Evolutionary conservation across 495 filamentous ascomycete species (phyloP).

Genomic region (Daldinia grandis): DNA sequence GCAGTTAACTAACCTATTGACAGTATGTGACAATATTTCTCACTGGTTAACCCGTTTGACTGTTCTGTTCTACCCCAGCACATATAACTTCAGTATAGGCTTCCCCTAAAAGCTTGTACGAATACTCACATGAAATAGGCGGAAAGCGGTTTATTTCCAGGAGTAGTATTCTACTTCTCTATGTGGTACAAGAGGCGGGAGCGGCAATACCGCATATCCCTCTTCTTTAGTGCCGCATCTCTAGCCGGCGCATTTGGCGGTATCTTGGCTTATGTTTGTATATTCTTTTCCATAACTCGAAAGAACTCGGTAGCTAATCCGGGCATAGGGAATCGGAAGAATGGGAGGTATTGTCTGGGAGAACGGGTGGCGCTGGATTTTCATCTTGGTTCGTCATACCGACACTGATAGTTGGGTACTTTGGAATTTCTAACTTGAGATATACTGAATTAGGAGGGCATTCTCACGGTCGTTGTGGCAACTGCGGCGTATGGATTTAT

Average conservation of each 20-base stretch:
- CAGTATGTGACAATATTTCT: constrained; percentile 27
- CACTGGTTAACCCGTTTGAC: not conserved
- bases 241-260: constrained; percentile 84
- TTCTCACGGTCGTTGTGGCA: constrained; percentile 71
- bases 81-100: not conserved
- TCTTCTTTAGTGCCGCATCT: constrained; percentile 79
- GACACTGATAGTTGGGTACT: not conserved
- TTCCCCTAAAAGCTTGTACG: constrained; percentile 44
- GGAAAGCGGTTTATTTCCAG: constrained; percentile 71
- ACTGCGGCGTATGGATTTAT: constrained; percentile 72
- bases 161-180: constrained; percentile 83
- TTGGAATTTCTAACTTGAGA: constrained; percentile 17
- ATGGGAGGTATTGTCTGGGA: constrained; percentile 71
- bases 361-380: constrained; percentile 86
- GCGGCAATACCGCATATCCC: constrained; percentile 72
- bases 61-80: not conserved
- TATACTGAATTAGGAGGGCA: constrained; percentile 63
- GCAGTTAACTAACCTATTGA: constrained; percentile 41
- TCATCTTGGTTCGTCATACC: constrained; percentile 68
- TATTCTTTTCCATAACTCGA: not conserved
- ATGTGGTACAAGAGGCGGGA: constrained; percentile 85
- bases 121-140: constrained; percentile 51
- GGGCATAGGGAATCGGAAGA: constrained; percentile 57
- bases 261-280: constrained; percentile 68
- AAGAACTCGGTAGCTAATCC: constrained; percentile 35